Evolutionary conservation across 371 early-diverging fungal genomes (phyloP).

Genomic region (Blastocladiella emersonii): DNA sequence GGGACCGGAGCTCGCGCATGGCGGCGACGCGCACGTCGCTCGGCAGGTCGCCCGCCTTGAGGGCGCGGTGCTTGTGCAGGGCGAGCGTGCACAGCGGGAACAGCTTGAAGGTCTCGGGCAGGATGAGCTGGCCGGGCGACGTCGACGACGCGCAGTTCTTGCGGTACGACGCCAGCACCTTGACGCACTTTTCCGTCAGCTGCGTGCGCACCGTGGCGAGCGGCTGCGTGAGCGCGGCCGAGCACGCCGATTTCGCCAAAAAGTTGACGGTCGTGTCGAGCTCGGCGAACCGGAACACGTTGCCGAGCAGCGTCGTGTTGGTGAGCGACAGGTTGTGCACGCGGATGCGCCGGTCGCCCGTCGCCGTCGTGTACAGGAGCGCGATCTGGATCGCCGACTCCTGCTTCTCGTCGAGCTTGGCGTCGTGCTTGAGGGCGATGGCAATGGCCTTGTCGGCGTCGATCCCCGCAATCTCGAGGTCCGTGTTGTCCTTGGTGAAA

Average conservation of each 20-base stretch:
- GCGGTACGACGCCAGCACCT: constrained; percentile 81
- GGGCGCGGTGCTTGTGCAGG: constrained; percentile 59
- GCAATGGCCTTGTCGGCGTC: constrained; percentile 72
- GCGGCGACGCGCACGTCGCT: constrained; percentile 62
- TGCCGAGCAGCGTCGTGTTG: constrained; percentile 56
- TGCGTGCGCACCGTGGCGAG: constrained; percentile 68
- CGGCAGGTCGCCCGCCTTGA: constrained; percentile 49
- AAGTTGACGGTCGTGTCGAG: constrained; percentile 81
- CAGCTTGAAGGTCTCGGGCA: constrained; percentile 92
- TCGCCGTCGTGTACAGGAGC: constrained; percentile 74
- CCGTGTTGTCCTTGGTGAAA: constrained; percentile 76
- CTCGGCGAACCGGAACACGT: constrained; percentile 79
- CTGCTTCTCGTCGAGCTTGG: constrained; percentile 60
- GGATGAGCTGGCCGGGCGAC: constrained; percentile 83
- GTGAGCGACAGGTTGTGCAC: constrained; percentile 73
- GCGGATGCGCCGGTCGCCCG: constrained; percentile 81
- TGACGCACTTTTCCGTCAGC: constrained; percentile 71
- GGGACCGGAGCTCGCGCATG: constrained; percentile 57
- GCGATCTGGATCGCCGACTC: constrained; percentile 79
- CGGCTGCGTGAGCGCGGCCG: constrained; percentile 45
- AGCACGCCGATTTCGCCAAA: constrained; percentile 55
- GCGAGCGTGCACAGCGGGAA: constrained; percentile 79
- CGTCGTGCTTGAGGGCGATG: constrained; percentile 65
- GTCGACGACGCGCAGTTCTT: constrained; percentile 78
- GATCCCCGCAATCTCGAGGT: constrained; percentile 78